Evolutionary conservation across 1,139 yeast genomes (phyloP), one percentile per base, ranked within the genome.

Genomic region (Hansenula sp.): DNA sequence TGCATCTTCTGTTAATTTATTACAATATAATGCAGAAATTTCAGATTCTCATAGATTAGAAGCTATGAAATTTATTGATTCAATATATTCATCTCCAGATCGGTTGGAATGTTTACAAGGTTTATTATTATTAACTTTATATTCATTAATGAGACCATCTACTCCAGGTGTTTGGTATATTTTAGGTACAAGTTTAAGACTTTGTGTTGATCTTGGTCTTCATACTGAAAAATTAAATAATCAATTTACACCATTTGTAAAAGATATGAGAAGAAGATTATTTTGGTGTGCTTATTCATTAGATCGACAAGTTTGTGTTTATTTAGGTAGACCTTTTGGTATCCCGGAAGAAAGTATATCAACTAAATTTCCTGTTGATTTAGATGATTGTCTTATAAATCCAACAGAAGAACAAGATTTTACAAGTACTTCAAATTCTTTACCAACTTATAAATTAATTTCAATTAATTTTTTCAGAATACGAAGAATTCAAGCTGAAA

Each of bases 151-250:
- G 89, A 67, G 88, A 47, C 89, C 90, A 0, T 76, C 84, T 2
- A 77, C 79, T 5, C 96, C 96, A 0, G 94, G 96, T 2, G 87
- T 87, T n/a, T 89, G 97, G 97, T 87, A 87, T 55, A 78, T 86
- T 2, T 66, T 87, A 46, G 96, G 96, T 0, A 77, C 87, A 7
- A 92, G 92, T 0, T 61, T 87, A 38, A 69, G 96, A 43, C 62
- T 87, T 39, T 82, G 94, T 51, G 86, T 88, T 21, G 96, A 88
- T 59, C 62, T 89, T 45, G 96, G 95, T 1, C 66, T 89, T 7
- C 96, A 88, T 59, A 77, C 80, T 29, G 95, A 79, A 47, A 62
- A 66, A 47, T 43, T 65, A 21, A 63, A 69, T 42, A 57, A 57
- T 41, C 68, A 67, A 25, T 54, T 65, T 39, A 79, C 78, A 50